phyloP scores from a whole-genome alignment of 2,329 filamentous ascomycete genomes.

The Sordariomycetes sp. region DNA sequence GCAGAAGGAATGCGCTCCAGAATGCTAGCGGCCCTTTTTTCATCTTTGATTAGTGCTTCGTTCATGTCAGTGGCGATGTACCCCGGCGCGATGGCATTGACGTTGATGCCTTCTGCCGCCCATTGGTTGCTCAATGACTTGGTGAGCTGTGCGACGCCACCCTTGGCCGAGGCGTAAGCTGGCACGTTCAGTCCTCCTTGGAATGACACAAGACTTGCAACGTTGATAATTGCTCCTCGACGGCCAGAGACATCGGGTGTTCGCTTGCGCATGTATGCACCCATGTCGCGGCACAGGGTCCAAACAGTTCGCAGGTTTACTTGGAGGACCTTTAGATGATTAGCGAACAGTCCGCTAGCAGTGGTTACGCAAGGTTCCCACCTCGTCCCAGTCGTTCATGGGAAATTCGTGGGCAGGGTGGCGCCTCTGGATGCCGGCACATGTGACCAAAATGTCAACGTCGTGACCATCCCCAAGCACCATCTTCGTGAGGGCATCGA shows the following conservation, averaged over 20 bases:
- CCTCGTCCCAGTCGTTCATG: slow-evolving; percentile 54
- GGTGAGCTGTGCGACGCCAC: slow-evolving; percentile 68
- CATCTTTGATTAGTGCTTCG: slow-evolving; percentile 60
- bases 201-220: slow-evolving; percentile 67
- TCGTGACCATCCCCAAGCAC: slow-evolving; percentile 13
- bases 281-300: slow-evolving; percentile 60
- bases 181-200: slow-evolving; percentile 76
- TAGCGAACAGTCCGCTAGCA: too few relatives aligned
- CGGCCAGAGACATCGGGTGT: slow-evolving; percentile 30
- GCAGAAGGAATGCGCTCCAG: slow-evolving; percentile 67
- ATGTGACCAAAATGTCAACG: slow-evolving; percentile 54
- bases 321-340: too few relatives aligned
- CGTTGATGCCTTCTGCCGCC: slow-evolving; percentile 60
- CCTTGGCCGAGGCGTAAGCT: slow-evolving; percentile 71
- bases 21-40: slow-evolving; percentile 57
- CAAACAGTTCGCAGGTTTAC: slow-evolving; percentile 73
- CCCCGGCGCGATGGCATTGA: slow-evolving; percentile 75
- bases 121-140: slow-evolving; percentile 75
- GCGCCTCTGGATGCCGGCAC: slow-evolving; percentile 57
- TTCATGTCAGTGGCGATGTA: slow-evolving; percentile 87
- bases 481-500: slow-evolving; percentile 7
- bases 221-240: slow-evolving; percentile 66
- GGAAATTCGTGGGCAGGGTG: slow-evolving; percentile 57
- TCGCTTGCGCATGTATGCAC: slow-evolving; percentile 61
- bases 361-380: too few relatives aligned